Conservation (phyloP, 2,329 filamentous ascomycete genomes). For the Basipetospora sp. region DNA sequence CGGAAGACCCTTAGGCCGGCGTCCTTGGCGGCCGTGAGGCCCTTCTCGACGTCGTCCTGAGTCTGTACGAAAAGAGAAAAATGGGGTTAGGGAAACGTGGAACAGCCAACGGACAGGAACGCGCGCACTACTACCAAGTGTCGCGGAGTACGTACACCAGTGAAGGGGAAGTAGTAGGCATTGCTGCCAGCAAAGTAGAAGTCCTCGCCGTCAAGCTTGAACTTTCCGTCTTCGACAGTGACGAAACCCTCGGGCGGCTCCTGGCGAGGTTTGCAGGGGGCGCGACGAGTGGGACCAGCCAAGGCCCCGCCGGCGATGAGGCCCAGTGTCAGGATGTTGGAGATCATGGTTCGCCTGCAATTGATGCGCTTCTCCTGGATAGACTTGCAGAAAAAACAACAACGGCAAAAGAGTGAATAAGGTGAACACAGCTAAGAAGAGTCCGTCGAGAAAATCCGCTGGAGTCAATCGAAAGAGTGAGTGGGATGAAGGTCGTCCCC, state of each 20-base stretch:
- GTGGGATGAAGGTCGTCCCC: no score
- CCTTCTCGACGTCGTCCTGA: conserved; percentile 30
- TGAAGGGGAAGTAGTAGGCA: conserved; percentile 42
- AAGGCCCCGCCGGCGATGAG: conserved; percentile 2
- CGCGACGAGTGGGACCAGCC: conserved; percentile 1
- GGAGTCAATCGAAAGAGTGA: no score
- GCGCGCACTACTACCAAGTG: no score
- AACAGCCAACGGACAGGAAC: no score
- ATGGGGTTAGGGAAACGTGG: no score
- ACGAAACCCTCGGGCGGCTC: conserved; percentile 30
- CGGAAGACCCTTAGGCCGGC: conserved; percentile 38
- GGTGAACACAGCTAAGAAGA: no score
- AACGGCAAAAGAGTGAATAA: no score
- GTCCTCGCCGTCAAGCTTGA: conserved; percentile 37
- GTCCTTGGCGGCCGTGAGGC: conserved; percentile 29
- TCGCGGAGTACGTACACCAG: conserved; percentile 26
- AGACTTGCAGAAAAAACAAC: no score
- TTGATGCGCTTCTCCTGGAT: no score
- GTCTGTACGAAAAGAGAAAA: conserved; percentile 18
- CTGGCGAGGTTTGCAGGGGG: not conserved
- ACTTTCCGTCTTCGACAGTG: conserved; percentile 32
- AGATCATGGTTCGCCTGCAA: no score
- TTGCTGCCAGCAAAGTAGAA: conserved; percentile 44
- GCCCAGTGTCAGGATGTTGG: conserved; percentile 2
- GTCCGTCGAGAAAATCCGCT: no score